phyloP scores from a whole-genome alignment of 805 yeast species.

The Suhomyces prunicola region DNA sequence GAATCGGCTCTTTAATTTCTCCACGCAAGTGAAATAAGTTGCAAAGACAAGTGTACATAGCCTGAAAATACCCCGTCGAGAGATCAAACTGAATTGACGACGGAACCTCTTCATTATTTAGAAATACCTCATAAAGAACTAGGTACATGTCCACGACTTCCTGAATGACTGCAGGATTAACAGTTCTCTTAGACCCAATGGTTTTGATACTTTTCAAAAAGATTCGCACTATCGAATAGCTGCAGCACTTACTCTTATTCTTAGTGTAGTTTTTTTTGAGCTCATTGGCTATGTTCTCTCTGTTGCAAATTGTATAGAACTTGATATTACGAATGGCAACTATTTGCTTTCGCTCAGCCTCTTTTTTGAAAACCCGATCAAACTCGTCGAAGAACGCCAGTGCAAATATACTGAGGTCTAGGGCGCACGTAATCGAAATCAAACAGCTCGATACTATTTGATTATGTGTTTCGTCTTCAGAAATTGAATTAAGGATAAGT shows the following conservation, averaged over 20 bases:
- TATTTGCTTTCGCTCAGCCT: background rate
- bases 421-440: conserved; percentile 7
- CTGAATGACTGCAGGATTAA: background rate
- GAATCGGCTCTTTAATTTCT: background rate
- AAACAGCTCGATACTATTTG: conserved; percentile 5
- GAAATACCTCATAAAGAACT: conserved; percentile 11
- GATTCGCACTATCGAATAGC: background rate
- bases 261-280: conserved; percentile 6
- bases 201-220: background rate
- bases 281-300: conserved; percentile 6
- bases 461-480: conserved; percentile 2
- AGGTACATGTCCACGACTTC: conserved; percentile 14
- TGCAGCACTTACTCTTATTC: conserved; percentile 7
- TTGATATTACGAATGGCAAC: conserved; percentile 8
- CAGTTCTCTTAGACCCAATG: background rate
- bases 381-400: conserved; percentile 3
- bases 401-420: conserved; percentile 7
- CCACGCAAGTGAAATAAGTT: background rate
- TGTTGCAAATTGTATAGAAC: conserved; percentile 14
- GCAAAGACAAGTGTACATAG: conserved; percentile 1
- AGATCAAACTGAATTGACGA: conserved; percentile 15
- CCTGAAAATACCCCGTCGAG: conserved; percentile 9
- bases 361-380: background rate
- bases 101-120: conserved; percentile 12
- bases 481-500: background rate